A percentile compares a stretch with the other conserved stretches of the same genome.
phyloP scores from a whole-genome alignment of 345 rosid species.

The Stellera chamaejasme region DNA sequence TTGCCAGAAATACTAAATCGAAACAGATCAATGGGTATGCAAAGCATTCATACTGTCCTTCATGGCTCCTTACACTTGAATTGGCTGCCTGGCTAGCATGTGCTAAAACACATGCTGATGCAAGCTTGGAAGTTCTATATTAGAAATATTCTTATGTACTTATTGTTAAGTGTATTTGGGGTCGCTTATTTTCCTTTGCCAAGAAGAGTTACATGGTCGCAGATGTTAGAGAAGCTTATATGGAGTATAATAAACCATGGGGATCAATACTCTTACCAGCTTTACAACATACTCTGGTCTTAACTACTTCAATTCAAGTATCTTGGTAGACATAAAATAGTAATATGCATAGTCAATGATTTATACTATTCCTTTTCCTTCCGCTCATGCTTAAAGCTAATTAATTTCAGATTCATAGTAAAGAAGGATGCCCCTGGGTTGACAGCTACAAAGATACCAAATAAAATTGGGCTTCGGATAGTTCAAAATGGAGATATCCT shows the following conservation, averaged over 20 bases:
- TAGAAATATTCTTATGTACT: too few species aligned
- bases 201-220: background rate
- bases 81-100: too few species aligned
- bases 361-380: background rate
- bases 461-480: constrained; percentile 88
- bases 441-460: constrained; percentile 70
- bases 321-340: background rate
- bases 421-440: constrained; percentile 94
- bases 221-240: background rate
- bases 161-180: too few species aligned
- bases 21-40: constrained; percentile 89
- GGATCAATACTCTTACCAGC: background rate
- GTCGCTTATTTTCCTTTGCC: background rate
- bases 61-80: too few species aligned
- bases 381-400: background rate
- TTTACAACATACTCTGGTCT: too few species aligned
- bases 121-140: too few species aligned
- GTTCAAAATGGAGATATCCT: constrained; percentile 97
- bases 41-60: background rate
- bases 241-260: background rate
- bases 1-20: constrained; percentile 70
- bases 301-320: background rate
- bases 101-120: too few species aligned
- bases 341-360: too few species aligned
- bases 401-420: constrained; percentile 60